Percentiles rank a stretch among this genome's conserved stretches.
These are phyloP conservation scores for Lachnellula cervina DNA, from an alignment of 2,329 filamentous ascomycete genomes.

Conservation along the genomic window DNA sequence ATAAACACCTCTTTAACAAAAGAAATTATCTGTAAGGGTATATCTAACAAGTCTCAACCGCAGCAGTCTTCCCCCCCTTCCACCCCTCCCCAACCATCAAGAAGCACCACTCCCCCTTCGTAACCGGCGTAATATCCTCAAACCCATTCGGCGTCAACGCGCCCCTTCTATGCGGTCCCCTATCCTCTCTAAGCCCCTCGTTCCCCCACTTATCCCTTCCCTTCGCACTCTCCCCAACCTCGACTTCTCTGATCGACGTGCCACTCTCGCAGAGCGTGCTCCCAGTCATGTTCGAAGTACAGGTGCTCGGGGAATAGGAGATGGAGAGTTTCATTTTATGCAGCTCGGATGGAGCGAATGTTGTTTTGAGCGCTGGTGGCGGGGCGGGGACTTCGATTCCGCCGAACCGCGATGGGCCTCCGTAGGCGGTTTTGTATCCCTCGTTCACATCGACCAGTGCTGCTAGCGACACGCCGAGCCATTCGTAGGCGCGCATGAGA, in stretches of 20 bases:
- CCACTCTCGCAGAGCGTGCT: background rate
- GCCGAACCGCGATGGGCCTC: conserved; percentile 41
- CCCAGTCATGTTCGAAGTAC: background rate
- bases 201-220: conserved; percentile 12
- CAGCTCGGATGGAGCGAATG: conserved; percentile 11
- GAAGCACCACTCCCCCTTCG: conserved; percentile 58
- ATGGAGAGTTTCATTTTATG: conserved; percentile 7
- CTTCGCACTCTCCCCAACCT: conserved; percentile 23
- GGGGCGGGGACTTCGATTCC: conserved; percentile 39
- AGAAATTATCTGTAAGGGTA: background rate
- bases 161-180: conserved; percentile 35
- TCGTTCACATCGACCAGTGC: conserved; percentile 50
- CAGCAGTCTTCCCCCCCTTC: conserved; percentile 41
- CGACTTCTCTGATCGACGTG: conserved; percentile 1
- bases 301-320: background rate
- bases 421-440: conserved; percentile 54
- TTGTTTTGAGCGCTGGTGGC: conserved; percentile 18
- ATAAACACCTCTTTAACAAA: background rate
- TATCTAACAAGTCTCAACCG: conserved; percentile 46
- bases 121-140: conserved; percentile 59
- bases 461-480: conserved; percentile 47
- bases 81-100: conserved; percentile 46
- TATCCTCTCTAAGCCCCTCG: conserved; percentile 15
- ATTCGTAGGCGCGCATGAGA: conserved; percentile 51
- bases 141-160: conserved; percentile 54